These are phyloP conservation scores for Clitoria ternatea DNA, from an alignment of 306 rosid species.

Conservation along the genomic window DNA sequence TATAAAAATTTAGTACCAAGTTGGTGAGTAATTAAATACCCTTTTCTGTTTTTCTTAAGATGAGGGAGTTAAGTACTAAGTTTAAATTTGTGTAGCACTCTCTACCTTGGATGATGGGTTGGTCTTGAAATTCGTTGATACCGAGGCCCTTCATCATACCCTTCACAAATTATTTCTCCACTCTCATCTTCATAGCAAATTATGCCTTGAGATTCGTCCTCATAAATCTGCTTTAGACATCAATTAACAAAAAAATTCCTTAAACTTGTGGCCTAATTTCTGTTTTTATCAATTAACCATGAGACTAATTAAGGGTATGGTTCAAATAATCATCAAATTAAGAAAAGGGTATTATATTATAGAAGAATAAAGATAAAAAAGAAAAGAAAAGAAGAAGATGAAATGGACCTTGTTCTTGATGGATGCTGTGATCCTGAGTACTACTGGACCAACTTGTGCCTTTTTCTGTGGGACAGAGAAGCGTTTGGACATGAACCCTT, in stretches of 20 bases:
- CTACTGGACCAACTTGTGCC: constrained; percentile 11
- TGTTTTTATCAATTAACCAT: neutral
- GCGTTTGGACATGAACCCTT: constrained; percentile 41
- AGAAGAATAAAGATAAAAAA: neutral
- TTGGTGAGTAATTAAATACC: neutral
- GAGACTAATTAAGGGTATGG: neutral
- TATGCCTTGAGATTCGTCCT: constrained; percentile 72
- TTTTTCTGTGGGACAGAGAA: constrained; percentile 42
- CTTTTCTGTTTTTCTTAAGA: neutral
- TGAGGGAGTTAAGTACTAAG: neutral
- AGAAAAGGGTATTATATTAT: neutral
- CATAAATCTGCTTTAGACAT: constrained; percentile 61
- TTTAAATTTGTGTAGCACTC: neutral
- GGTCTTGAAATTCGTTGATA: constrained; percentile 48
- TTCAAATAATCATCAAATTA: neutral
- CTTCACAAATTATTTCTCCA: constrained; percentile 90
- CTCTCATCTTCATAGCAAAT: constrained; percentile 74
- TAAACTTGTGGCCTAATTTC: neutral
- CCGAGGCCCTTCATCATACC: constrained; percentile 86
- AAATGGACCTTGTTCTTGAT: constrained; percentile 64
- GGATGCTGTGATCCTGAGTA: constrained; percentile 56
- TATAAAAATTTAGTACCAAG: neutral
- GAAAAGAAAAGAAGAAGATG: too few species aligned
- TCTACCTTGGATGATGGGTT: constrained; percentile 44
- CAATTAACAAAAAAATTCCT: constrained; percentile 2